Conservation (phyloP, 768 basidiomycete genomes). For the Trametes coccinea region DNA sequence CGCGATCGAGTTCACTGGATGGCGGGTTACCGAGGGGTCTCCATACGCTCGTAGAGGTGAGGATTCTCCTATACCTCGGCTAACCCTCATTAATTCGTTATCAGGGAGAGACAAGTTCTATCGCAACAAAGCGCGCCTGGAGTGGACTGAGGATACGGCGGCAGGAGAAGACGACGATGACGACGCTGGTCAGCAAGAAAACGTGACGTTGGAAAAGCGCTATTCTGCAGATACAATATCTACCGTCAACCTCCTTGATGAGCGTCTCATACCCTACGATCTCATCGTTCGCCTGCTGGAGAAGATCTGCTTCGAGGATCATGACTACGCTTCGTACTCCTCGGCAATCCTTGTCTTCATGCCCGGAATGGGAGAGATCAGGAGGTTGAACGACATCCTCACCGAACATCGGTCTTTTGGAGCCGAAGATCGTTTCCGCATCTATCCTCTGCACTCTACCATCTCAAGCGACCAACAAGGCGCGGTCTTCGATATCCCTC, state of each 20-base stretch:
- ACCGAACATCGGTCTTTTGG: conserved; percentile 75
- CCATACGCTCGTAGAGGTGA: conserved; percentile 74
- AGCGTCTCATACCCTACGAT: conserved; percentile 88
- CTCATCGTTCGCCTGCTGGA: conserved; percentile 85
- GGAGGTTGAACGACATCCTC: conserved; percentile 81
- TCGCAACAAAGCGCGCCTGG: conserved; percentile 57
- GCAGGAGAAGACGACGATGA: conserved; percentile 70
- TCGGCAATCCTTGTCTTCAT: conserved; percentile 88
- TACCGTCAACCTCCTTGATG: conserved; percentile 85
- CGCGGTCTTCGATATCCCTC: conserved; percentile 88
- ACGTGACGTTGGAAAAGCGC: conserved; percentile 68
- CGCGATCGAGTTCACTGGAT: conserved; percentile 77
- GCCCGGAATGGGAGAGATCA: conserved; percentile 93
- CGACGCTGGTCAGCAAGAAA: conserved; percentile 42
- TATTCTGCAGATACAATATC: conserved; percentile 74
- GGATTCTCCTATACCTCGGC: not conserved
- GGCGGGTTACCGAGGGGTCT: conserved; percentile 78
- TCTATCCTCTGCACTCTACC: conserved; percentile 90
- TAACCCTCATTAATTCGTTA: not conserved
- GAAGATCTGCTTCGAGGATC: conserved; percentile 72
- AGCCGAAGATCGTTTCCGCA: conserved; percentile 57
- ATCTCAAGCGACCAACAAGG: conserved; percentile 90
- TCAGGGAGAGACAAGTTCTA: conserved; percentile 66
- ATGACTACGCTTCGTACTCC: conserved; percentile 55
- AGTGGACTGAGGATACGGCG: conserved; percentile 78